phyloP scores from a whole-genome alignment of 345 rosid genomes.

The Pugionium dolabratum region DNA sequence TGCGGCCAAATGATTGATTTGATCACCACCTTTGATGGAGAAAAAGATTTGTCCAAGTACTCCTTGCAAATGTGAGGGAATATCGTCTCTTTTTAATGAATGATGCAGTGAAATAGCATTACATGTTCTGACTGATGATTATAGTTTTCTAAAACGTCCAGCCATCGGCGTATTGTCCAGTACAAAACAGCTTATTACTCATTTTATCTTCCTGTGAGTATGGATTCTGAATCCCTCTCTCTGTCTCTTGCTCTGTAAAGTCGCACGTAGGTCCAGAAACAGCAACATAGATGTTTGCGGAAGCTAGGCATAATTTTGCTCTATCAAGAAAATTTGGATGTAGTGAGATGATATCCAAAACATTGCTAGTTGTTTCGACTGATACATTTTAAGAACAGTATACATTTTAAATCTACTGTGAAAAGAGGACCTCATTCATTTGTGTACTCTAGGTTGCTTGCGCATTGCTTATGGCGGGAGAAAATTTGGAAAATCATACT shows the following conservation, averaged over 20 bases:
- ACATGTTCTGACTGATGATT: slow-evolving; percentile 2
- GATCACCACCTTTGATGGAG: slow-evolving; percentile 70
- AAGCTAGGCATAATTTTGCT: background rate
- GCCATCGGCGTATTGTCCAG: slow-evolving; percentile 76
- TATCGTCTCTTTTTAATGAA: slow-evolving; percentile 2
- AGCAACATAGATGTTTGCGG: background rate
- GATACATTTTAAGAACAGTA: too few relatives aligned
- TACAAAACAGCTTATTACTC: slow-evolving; percentile 82
- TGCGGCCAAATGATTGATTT: slow-evolving; percentile 85
- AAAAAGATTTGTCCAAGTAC: slow-evolving; percentile 69
- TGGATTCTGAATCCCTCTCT: background rate
- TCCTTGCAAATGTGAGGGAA: slow-evolving; percentile 60
- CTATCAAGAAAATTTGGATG: background rate
- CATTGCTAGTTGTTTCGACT: background rate
- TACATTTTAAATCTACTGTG: background rate
- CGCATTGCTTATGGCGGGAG: slow-evolving; percentile 74
- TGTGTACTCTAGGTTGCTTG: slow-evolving; percentile 69
- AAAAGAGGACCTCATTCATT: slow-evolving; percentile 10
- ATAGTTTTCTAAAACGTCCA: slow-evolving; percentile 42
- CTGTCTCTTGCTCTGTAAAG: background rate
- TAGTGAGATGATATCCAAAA: background rate
- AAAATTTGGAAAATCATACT: slow-evolving; percentile 61
- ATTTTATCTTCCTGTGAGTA: slow-evolving; percentile 82
- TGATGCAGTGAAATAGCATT: slow-evolving; percentile 3
- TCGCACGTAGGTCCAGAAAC: slow-evolving; percentile 8